These are phyloP conservation scores for Elsinoe fawcettii DNA, from an alignment of 2,329 filamentous ascomycete genomes.

Conservation along the genomic window DNA sequence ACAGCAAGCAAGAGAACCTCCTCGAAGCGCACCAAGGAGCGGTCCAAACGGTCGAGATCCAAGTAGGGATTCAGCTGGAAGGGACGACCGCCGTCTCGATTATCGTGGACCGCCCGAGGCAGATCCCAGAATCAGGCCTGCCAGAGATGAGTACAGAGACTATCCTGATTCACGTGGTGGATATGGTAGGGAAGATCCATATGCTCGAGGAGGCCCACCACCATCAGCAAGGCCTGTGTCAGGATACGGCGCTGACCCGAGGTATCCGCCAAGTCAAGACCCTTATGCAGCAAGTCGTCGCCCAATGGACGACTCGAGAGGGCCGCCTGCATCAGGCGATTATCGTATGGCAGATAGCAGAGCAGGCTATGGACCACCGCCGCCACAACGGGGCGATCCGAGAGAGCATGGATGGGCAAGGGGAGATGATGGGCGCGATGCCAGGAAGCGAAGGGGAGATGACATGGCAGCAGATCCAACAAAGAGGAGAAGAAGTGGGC, in stretches of 20 bases:
- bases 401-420: conserved; percentile 15
- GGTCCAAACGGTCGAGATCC: conserved; percentile 22
- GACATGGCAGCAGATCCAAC: conserved; percentile 16
- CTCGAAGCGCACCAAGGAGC: conserved; percentile 11
- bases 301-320: conserved; percentile 9
- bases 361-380: conserved; percentile 7
- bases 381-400: conserved; percentile 1
- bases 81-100: conserved; percentile 5
- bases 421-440: conserved; percentile 12
- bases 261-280: conserved; percentile 9
- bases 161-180: not conserved
- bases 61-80: conserved; percentile 21
- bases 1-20: not conserved
- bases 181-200: conserved; percentile 13
- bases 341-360: conserved; percentile 3
- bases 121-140: not conserved
- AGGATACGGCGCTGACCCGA: not conserved
- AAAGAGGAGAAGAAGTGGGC: conserved; percentile 19
- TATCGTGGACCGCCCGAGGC: not conserved
- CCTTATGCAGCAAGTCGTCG: conserved; percentile 16
- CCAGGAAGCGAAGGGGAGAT: conserved; percentile 19
- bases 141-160: conserved; percentile 1
- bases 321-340: conserved; percentile 1
- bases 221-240: not conserved
- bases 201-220: conserved; percentile 8